phyloP scores from a whole-genome alignment of 164 flowering plant species.

The Santalum album region DNA sequence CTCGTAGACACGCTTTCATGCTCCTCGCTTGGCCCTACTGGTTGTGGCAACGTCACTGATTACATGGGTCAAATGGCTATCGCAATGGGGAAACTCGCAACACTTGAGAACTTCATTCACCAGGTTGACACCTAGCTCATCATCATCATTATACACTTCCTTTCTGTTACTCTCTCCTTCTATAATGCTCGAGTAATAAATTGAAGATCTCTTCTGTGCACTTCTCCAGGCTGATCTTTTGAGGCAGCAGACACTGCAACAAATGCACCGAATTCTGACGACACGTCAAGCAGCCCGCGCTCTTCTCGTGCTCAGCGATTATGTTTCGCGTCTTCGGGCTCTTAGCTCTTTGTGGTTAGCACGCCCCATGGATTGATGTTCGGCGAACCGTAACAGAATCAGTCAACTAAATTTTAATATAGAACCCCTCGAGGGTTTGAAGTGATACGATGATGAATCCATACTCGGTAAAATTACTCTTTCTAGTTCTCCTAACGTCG shows the following conservation, averaged over 20 bases:
- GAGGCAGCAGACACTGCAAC: slow-evolving; percentile 81
- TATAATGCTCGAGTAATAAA: neutral
- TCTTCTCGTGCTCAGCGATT: slow-evolving; percentile 66
- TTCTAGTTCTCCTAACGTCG: too few relatives aligned
- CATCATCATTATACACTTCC: too few relatives aligned
- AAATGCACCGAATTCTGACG: slow-evolving; percentile 71
- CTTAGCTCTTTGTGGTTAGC: slow-evolving; percentile 87
- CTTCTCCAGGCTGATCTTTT: slow-evolving; percentile 83
- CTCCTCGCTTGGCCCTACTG: slow-evolving; percentile 40
- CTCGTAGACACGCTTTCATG: slow-evolving; percentile 68
- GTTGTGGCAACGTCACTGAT: slow-evolving; percentile 56
- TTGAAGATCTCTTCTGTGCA: neutral
- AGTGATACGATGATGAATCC: too few relatives aligned
- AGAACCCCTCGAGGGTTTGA: too few relatives aligned
- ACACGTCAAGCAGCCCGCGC: slow-evolving; percentile 89
- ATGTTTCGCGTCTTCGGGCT: slow-evolving; percentile 62
- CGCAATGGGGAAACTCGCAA: slow-evolving; percentile 80
- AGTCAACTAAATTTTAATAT: neutral
- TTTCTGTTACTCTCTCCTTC: neutral
- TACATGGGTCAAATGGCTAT: slow-evolving; percentile 94
- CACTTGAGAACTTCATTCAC: slow-evolving; percentile 66
- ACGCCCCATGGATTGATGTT: slow-evolving; percentile 55
- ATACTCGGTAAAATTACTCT: too few relatives aligned
- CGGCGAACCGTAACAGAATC: neutral
- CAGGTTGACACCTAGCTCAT: slow-evolving; percentile 37